Base-by-base conservation (phyloP, 1,284 basidiomycete genomes). In the Fomitopsis pinicola region DNA sequence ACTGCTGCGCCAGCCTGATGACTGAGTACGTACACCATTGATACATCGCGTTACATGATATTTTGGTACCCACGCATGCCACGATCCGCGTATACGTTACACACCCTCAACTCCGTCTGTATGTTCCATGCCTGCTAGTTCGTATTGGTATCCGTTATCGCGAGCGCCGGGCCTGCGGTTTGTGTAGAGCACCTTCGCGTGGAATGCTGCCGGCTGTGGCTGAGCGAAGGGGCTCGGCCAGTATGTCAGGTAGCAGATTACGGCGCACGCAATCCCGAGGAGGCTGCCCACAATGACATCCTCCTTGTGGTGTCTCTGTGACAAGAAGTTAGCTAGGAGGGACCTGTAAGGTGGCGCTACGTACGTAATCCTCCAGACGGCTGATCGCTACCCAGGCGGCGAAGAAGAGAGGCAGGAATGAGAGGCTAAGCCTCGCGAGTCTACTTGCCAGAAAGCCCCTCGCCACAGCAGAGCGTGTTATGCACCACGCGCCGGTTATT, bases 281-380 rank as follows among this genome's bases (percentile, higher is more conserved):
- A 83, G 63, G 63, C 81, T 80, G 14, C 87, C 87, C 9, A 82
- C 82, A 56, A 88, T 80, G 14, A 88, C 81, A 66, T 89, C 87
- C 72, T 87, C 86, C 71, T 83, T 85, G 72, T 88, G 85, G 69
- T 89, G 87, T 65, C 82, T 75, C 87, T 89, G 67, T 30, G 59
- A 26, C 60, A 19, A 40, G 55, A 52, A n/a, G 57, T 42, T 2
- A 42, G 19, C 30, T 8, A 42, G 7, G 42, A 36, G 19, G 26
- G 48, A 42, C 48, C 54, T 46, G 53, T 28, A 30, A 46, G 53
- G 45, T n/a, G 48, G 30, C 10, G 52, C 19, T 45, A 78, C 85
- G 65, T 55, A 87, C 87, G 67, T 87, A 83, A 71, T 89, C 87
- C 71, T 89, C 82, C 22, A 88, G 67, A 33, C 87, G 78, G 5